phyloP scores from a whole-genome alignment of 176 grass and related monocot species.

The Bonia amplexicaulis region DNA sequence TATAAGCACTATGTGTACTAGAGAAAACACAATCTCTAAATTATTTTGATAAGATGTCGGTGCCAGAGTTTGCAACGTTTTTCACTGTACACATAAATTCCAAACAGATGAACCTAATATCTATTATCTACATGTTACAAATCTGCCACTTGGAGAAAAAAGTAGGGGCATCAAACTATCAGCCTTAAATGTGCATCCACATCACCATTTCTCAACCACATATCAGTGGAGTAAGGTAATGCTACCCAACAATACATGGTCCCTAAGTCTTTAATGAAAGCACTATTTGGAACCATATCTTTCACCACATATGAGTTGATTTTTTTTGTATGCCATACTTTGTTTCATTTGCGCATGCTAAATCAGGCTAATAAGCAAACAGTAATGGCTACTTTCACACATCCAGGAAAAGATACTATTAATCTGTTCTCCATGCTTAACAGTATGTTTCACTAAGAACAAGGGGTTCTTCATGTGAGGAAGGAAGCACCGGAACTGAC shows the following conservation, averaged over 20 bases:
- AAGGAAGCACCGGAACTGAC: background rate
- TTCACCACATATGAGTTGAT: background rate
- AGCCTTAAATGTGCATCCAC: constrained; percentile 1
- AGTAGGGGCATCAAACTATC: background rate
- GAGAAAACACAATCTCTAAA: background rate
- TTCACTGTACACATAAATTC: background rate
- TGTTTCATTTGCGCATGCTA: background rate
- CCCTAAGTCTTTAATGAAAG: background rate
- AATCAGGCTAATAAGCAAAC: background rate
- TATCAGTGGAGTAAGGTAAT: constrained; percentile 2
- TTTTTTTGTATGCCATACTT: background rate
- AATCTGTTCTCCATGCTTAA: constrained; percentile 6
- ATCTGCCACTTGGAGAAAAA: background rate
- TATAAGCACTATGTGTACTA: background rate
- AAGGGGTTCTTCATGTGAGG: background rate
- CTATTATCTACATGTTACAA: background rate
- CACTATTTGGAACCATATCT: constrained; percentile 16
- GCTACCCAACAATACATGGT: constrained; percentile 11
- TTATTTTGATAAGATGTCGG: background rate
- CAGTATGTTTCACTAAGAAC: background rate
- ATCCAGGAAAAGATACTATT: background rate
- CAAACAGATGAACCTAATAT: background rate
- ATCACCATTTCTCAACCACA: constrained; percentile 10
- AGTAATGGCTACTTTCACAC: background rate
- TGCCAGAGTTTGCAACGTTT: background rate